phyloP scores from a whole-genome alignment of 108 stramenopile species.

The Cyclotella distinguenda region DNA sequence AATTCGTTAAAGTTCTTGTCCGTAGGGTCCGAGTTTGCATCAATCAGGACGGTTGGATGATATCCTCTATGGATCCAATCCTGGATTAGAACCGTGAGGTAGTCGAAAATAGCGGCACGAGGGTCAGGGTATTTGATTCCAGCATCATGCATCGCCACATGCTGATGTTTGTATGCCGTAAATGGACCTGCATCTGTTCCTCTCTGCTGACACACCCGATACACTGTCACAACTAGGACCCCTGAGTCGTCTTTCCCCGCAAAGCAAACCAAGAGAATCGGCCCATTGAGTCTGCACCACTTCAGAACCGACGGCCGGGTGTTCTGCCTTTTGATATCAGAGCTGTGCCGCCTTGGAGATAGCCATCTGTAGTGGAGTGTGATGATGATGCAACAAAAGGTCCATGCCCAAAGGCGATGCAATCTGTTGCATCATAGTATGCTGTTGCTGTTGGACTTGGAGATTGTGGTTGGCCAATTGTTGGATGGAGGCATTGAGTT shows the following conservation, averaged over 20 bases:
- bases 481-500: too few species aligned
- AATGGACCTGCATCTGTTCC: not conserved
- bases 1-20: not conserved
- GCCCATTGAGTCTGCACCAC: not conserved
- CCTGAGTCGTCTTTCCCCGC: conserved; percentile 1
- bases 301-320: not conserved
- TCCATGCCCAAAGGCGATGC: too few species aligned
- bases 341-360: conserved; percentile 2
- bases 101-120: not conserved
- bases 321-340: not conserved
- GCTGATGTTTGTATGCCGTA: not conserved
- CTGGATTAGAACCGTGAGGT: not conserved
- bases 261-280: conserved; percentile 1
- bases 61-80: conserved; percentile 1
- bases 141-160: not conserved
- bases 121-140: conserved; percentile 5
- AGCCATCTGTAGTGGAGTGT: too few species aligned
- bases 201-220: not conserved
- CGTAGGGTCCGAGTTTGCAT: not conserved
- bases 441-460: too few species aligned
- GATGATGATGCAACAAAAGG: too few species aligned
- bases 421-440: too few species aligned
- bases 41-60: not conserved
- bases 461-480: too few species aligned
- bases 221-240: not conserved